phyloP scores from a whole-genome alignment of 257 asterid species.

The Hygrophila difformis region DNA sequence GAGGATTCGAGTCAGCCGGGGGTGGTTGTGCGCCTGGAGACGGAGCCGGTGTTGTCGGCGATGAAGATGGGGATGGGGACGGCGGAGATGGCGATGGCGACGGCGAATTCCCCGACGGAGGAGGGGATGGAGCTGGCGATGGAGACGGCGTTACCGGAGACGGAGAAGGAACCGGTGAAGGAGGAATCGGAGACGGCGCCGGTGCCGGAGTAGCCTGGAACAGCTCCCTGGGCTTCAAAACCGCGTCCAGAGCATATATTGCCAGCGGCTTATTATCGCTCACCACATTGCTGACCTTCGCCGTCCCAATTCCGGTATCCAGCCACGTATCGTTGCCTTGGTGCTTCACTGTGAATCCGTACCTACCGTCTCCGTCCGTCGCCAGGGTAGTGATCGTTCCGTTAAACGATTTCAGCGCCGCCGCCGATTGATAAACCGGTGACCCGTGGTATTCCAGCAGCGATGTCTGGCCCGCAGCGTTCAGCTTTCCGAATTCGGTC shows the following conservation, averaged over 20 bases:
- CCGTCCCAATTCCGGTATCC: constrained; percentile 39
- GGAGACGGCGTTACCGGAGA: constrained; percentile 17
- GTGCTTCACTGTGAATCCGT: constrained; percentile 42
- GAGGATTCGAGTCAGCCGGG: constrained; percentile 8
- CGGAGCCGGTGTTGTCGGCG: too few species aligned
- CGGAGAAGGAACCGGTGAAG: constrained; percentile 18
- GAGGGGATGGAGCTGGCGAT: too few species aligned
- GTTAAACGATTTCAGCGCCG: constrained; percentile 39
- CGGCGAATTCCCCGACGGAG: background rate
- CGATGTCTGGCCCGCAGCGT: constrained; percentile 18
- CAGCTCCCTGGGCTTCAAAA: constrained; percentile 45
- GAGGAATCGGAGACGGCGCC: constrained; percentile 22
- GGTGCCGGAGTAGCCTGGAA: constrained; percentile 37
- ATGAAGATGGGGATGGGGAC: too few species aligned
- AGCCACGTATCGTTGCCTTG: constrained; percentile 47
- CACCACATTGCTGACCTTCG: constrained; percentile 38
- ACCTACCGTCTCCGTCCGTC: constrained; percentile 45
- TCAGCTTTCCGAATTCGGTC: constrained; percentile 47
- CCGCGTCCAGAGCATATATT: constrained; percentile 39
- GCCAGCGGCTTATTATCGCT: constrained; percentile 44
- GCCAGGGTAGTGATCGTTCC: constrained; percentile 49
- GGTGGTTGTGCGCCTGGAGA: too few species aligned
- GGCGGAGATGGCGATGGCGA: too few species aligned
- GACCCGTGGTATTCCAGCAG: constrained; percentile 45
- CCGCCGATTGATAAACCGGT: constrained; percentile 43